Base-by-base conservation (phyloP, 257 asterid species). In the Salvia hispanica region DNA sequence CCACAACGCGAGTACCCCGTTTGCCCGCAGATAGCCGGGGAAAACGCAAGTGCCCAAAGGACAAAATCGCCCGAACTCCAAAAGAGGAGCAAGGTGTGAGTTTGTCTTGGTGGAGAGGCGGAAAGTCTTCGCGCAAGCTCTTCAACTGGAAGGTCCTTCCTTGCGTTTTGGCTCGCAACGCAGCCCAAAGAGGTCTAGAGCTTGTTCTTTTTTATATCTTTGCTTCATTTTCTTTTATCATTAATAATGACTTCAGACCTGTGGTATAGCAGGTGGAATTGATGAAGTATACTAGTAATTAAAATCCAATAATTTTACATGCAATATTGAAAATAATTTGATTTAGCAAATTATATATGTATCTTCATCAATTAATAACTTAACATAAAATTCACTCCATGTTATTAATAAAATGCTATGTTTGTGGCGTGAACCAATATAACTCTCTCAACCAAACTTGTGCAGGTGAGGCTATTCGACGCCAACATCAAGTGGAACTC, bases 31-130 rank as follows among this genome's bases (percentile, higher is more conserved):
- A 40, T 71, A 78, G 77, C 5, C 3, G 43, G 5, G 12, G 42
- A 2, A 34, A 13, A 10, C 45, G 28, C 44, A 57, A 57, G 45
- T 33, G 62, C 12, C 3, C 44, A 1, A 57, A n/a, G 28, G 63
- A 81, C 78, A 76, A 86, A 73, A 69, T 83, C 77, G 60, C 75
- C 76, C 46, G 76, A 82, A 70, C 88, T 72, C 74, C 90, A n/a
- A 87, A 76, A 73, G 77, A 84, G 56, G 84, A 82, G 5, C 40
- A 72, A 66, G 95, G 97, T 45, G 78, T 74, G 74, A 78, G 86
- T 76, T 79, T 82, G 62, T 89, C 86, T 66, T 93, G 99, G 99
- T 90, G 96, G 99, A 89, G 96, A 75, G 99, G 99, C 57, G 93
- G 96, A 65, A 83, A 81, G 74, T 79, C 80, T 65, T 93, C 99